phyloP scores from a whole-genome alignment of 2,329 filamentous ascomycete genomes.

The Alternaria novae-zelandiae region DNA sequence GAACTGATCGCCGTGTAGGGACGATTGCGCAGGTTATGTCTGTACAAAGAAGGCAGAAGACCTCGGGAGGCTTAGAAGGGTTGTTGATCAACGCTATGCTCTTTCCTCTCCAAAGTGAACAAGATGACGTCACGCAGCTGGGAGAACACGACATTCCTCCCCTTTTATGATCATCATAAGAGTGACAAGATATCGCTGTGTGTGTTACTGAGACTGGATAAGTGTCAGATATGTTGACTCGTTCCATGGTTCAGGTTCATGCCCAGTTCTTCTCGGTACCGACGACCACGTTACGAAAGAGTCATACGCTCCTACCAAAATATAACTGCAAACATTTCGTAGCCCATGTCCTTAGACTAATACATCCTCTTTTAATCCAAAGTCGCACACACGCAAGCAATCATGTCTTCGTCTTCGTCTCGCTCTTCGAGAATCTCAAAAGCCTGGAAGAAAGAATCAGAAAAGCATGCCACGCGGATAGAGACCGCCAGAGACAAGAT shows the following conservation, averaged over 20 bases:
- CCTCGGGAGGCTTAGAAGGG: no score
- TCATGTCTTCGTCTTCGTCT: no score
- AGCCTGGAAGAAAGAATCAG: no score
- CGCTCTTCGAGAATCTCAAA: no score
- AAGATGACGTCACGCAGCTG: background rate
- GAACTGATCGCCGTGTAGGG: no score
- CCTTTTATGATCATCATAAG: background rate
- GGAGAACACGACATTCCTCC: background rate
- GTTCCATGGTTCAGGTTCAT: background rate
- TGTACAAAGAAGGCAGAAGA: no score
- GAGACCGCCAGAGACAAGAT: no score
- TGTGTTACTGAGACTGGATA: fast-evolving
- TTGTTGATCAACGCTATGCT: background rate
- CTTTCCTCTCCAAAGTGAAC: background rate
- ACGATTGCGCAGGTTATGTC: no score
- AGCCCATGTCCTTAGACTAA: background rate
- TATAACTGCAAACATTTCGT: background rate
- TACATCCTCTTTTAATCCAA: no score
- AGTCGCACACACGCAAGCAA: no score
- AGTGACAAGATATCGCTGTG: fast-evolving
- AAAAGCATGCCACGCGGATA: no score
- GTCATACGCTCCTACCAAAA: background rate
- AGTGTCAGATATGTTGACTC: fast-evolving
- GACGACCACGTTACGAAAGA: background rate
- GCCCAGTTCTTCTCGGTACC: background rate